Conservation (phyloP, 306 rosid genomes). For the Hippophae gyantsensis region DNA sequence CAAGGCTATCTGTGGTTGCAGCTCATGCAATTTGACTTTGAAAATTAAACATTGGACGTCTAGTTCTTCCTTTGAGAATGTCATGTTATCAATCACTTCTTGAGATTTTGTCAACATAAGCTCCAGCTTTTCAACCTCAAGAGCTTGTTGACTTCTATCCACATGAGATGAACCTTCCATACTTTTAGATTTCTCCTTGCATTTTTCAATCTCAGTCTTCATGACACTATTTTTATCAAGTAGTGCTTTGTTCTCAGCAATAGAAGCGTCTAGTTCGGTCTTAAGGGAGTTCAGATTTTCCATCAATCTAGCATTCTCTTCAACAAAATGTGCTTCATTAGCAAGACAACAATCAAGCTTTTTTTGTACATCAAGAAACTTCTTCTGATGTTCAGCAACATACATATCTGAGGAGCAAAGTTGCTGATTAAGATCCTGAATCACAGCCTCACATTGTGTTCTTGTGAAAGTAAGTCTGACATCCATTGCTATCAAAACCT, state of each 20-base stretch:
- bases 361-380: slow-evolving; percentile 44
- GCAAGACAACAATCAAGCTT: slow-evolving; percentile 38
- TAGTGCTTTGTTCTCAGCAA: slow-evolving; percentile 41
- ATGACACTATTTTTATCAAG: slow-evolving; percentile 38
- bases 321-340: slow-evolving; percentile 41
- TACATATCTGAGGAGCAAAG: slow-evolving; percentile 39
- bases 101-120: slow-evolving; percentile 39
- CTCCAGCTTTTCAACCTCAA: slow-evolving; percentile 59
- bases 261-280: slow-evolving; percentile 45
- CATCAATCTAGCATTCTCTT: slow-evolving; percentile 55
- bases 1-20: slow-evolving; percentile 33
- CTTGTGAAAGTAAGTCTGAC: slow-evolving; percentile 39
- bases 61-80: slow-evolving; percentile 62
- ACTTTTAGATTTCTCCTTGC: slow-evolving; percentile 31
- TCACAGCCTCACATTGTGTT: slow-evolving; percentile 50
- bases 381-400: slow-evolving; percentile 36
- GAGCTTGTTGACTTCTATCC: slow-evolving; percentile 26
- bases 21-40: slow-evolving; percentile 58
- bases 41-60: slow-evolving; percentile 62
- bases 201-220: slow-evolving; percentile 39
- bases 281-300: slow-evolving; percentile 42
- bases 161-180: slow-evolving; percentile 22
- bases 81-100: slow-evolving; percentile 51
- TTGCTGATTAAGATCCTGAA: slow-evolving; percentile 42
- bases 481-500: slow-evolving; percentile 49